A percentile compares a stretch with the other conserved stretches of the same genome.
These are phyloP conservation scores for Leccinum pellstonianum DNA, from an alignment of 768 basidiomycete species.

Conservation along the genomic window DNA sequence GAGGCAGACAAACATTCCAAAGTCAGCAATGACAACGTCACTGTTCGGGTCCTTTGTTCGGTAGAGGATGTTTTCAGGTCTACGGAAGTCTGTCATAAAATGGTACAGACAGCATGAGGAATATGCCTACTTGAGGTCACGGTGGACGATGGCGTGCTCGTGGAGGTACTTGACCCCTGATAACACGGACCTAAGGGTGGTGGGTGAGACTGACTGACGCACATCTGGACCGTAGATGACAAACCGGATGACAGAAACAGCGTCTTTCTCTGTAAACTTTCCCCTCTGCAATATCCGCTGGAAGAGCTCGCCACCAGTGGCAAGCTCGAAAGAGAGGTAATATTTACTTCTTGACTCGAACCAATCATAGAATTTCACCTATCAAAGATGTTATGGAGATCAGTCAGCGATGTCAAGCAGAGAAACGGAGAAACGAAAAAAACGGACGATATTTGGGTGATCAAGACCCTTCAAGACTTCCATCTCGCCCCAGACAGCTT, in stretches of 20 bases:
- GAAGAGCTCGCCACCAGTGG: slow-evolving; percentile 92
- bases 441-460: slow-evolving; percentile 85
- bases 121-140: slow-evolving; percentile 80
- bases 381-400: not conserved
- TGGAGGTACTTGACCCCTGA: slow-evolving; percentile 88
- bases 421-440: not conserved
- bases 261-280: slow-evolving; percentile 93
- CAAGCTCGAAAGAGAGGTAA: slow-evolving; percentile 94
- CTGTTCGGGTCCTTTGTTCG: slow-evolving; percentile 72
- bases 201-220: not conserved
- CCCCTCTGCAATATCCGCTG: slow-evolving; percentile 81
- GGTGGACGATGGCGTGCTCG: slow-evolving; percentile 89
- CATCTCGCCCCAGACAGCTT: slow-evolving; percentile 90
- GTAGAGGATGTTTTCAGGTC: slow-evolving; percentile 96
- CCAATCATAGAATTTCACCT: slow-evolving; percentile 97
- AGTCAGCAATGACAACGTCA: slow-evolving; percentile 94
- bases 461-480: slow-evolving; percentile 85
- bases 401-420: not conserved
- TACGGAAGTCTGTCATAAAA: slow-evolving; percentile 26
- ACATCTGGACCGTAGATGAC: slow-evolving; percentile 24
- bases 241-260: slow-evolving; percentile 70
- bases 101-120: not conserved
- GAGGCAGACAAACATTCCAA: slow-evolving; percentile 77
- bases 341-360: slow-evolving; percentile 94
- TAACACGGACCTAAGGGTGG: slow-evolving; percentile 62